phyloP scores from a whole-genome alignment of 345 rosid species.

The Salix exigua region DNA sequence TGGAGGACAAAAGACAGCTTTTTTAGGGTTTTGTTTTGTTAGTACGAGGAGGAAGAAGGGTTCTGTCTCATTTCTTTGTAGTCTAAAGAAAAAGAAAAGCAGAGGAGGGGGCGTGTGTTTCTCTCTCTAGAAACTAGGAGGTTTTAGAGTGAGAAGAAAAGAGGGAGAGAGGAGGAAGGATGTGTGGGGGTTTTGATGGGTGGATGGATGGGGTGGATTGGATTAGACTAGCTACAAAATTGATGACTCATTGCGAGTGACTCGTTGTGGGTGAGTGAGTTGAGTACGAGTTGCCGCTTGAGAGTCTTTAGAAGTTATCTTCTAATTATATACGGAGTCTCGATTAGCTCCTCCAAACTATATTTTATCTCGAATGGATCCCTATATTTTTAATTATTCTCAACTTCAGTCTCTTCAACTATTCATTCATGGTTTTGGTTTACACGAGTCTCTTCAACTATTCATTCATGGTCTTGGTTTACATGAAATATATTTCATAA shows the following conservation, averaged over 20 bases:
- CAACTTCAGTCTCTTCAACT: background rate
- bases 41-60: background rate
- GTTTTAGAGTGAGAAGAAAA: background rate
- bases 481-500: too few relatives aligned
- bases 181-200: background rate
- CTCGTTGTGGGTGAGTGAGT: background rate
- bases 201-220: background rate
- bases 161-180: background rate
- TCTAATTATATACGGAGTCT: background rate
- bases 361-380: background rate
- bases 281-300: background rate
- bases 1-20: background rate
- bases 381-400: background rate
- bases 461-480: too few relatives aligned
- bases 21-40: background rate
- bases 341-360: background rate
- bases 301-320: background rate
- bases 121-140: constrained; percentile 12
- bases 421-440: too few relatives aligned
- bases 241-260: background rate
- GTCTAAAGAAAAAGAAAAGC: background rate
- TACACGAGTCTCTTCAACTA: too few relatives aligned
- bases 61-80: background rate
- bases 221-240: background rate
- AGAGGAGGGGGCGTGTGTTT: background rate